Percentiles rank a stretch among this genome's conserved stretches.
Evolutionary conservation across 2,329 filamentous ascomycete species (phyloP).

Genomic region (Ophiosphaerella herpotricha): DNA sequence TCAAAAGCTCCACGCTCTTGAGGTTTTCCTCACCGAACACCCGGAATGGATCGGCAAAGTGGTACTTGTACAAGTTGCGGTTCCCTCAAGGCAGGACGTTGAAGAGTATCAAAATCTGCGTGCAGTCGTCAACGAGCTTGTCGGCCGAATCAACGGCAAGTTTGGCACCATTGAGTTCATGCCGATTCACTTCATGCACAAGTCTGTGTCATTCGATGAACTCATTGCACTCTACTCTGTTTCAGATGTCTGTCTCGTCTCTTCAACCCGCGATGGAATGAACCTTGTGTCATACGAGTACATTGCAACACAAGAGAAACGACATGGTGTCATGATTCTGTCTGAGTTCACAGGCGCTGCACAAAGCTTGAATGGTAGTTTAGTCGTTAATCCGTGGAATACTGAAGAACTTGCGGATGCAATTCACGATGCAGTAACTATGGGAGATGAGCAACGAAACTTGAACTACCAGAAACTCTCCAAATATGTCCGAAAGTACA

Average conservation of each 20-base stretch:
- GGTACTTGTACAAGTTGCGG: conserved; percentile 92
- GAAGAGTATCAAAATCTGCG: conserved; percentile 97
- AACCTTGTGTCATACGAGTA: conserved; percentile 98
- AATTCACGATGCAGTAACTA: conserved; percentile 95
- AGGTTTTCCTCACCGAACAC: conserved; percentile 95
- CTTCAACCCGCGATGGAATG: conserved; percentile 97
- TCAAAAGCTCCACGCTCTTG: conserved; percentile 93
- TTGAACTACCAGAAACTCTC: conserved; percentile 90
- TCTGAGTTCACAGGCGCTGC: conserved; percentile 97
- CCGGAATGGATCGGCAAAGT: conserved; percentile 98
- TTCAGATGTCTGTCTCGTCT: conserved; percentile 89
- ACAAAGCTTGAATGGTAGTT: conserved; percentile 87
- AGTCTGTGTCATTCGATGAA: conserved; percentile 93
- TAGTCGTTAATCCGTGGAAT: conserved; percentile 99
- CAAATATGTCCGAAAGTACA: conserved; percentile 97
- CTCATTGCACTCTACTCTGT: conserved; percentile 91
- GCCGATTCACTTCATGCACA: conserved; percentile 98
- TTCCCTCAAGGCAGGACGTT: conserved; percentile 92
- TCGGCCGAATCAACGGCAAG: conserved; percentile 94
- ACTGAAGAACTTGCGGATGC: conserved; percentile 92
- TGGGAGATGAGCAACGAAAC: conserved; percentile 85
- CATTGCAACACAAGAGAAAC: conserved; percentile 88
- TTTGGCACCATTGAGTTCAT: conserved; percentile 98
- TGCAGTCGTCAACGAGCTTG: conserved; percentile 93
- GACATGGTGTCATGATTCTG: conserved; percentile 90